phyloP scores from a whole-genome alignment of 2,329 filamentous ascomycete species.

The Calonectria naviculata region DNA sequence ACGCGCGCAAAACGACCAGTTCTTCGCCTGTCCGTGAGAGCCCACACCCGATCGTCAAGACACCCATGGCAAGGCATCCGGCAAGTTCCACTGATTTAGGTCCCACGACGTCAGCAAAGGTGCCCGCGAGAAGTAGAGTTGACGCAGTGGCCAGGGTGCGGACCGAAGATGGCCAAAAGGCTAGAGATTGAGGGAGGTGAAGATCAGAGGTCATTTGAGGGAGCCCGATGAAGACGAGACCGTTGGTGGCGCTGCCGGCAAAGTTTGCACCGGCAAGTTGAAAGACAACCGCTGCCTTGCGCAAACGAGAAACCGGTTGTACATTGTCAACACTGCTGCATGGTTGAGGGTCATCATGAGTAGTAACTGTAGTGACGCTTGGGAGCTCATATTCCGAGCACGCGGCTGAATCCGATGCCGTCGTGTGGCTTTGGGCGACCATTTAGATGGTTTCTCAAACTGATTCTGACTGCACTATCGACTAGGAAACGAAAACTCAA shows the following conservation, averaged over 20 bases:
- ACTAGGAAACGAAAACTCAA: too few species aligned
- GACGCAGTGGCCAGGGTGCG: constrained; percentile 46
- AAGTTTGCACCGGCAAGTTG: constrained; percentile 16
- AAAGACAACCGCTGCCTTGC: neutral
- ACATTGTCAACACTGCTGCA: neutral
- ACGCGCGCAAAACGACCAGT: constrained; percentile 47
- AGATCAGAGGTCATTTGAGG: constrained; percentile 51
- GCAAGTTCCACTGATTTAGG: constrained; percentile 42
- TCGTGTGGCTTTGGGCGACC: too few species aligned
- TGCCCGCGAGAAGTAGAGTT: constrained; percentile 47
- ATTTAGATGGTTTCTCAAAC: too few species aligned
- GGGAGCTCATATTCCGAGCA: neutral
- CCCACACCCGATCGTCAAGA: constrained; percentile 43
- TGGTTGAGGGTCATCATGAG: neutral
- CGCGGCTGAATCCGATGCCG: neutral
- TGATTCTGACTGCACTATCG: too few species aligned
- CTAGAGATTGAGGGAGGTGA: constrained; percentile 38
- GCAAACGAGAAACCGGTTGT: neutral
- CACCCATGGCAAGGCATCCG: constrained; percentile 41
- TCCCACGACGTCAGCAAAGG: constrained; percentile 48
- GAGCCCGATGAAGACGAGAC: constrained; percentile 49
- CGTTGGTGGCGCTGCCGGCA: constrained; percentile 17
- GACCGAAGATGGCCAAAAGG: constrained; percentile 50
- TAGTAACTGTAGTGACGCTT: neutral
- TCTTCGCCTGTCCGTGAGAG: constrained; percentile 40